Conservation (phyloP, 495 filamentous ascomycete species). For the Hypoxylon crocopeplum region DNA sequence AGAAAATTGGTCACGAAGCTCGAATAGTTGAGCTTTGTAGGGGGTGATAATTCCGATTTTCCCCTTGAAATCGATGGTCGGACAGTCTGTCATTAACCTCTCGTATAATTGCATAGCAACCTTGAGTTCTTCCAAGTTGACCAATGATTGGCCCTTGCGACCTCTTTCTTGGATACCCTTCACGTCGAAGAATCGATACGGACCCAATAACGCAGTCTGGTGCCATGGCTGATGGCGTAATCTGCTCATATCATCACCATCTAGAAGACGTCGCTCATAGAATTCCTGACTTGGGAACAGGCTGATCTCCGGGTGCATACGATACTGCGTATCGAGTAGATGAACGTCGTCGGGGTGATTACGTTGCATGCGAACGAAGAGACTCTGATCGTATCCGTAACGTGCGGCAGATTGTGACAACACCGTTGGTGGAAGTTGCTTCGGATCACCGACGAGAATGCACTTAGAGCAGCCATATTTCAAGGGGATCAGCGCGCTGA, state of each 20-base stretch:
- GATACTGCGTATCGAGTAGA: slow-evolving; percentile 93
- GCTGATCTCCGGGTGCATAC: slow-evolving; percentile 98
- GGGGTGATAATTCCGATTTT: slow-evolving; percentile 97
- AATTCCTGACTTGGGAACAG: slow-evolving; percentile 87
- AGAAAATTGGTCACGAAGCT: slow-evolving; percentile 75
- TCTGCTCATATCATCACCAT: slow-evolving; percentile 81
- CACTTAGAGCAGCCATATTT: slow-evolving; percentile 98
- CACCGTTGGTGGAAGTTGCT: slow-evolving; percentile 95
- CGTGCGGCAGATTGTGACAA: slow-evolving; percentile 89
- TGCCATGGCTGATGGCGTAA: slow-evolving; percentile 86
- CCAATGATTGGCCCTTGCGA: slow-evolving; percentile 80
- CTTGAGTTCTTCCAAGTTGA: slow-evolving; percentile 86
- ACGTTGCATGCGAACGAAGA: slow-evolving; percentile 97
- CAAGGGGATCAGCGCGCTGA: slow-evolving; percentile 93
- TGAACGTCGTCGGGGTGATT: slow-evolving; percentile 92
- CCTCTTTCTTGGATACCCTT: slow-evolving; percentile 82
- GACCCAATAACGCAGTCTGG: slow-evolving; percentile 75
- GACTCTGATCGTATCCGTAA: slow-evolving; percentile 95
- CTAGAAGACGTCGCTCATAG: slow-evolving; percentile 85
- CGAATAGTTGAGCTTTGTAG: slow-evolving; percentile 89
- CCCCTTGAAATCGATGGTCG: slow-evolving; percentile 69
- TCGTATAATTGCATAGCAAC: slow-evolving; percentile 85
- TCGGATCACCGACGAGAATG: slow-evolving; percentile 95
- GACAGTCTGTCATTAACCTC: slow-evolving; percentile 75
- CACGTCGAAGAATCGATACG: slow-evolving; percentile 98